Evolutionary conservation across 306 rosid species (phyloP), one percentile per base, ranked within the genome.

Genomic region (Acacia confusa): DNA sequence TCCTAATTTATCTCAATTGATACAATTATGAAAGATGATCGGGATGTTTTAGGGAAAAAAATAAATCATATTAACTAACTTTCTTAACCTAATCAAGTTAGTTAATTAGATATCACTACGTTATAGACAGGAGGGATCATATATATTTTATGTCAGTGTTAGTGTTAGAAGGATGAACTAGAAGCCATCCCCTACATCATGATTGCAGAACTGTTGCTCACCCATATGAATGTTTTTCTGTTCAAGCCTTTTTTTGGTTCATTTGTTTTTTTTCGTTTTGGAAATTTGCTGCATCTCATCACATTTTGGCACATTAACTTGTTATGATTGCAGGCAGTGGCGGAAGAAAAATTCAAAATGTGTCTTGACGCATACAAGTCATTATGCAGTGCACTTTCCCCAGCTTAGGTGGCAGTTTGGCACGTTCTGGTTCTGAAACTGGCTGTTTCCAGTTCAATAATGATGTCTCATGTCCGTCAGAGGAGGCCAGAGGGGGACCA

Each of bases 331-430:
- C 90, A 91, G 92, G 89, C 76, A 77, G 80, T 81, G 78, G 92
- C 90, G 17, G 88, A 80, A 78, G 92, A 89, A 83, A 91, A 86
- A 83, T 87, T 89, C 84, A 91, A 84, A 79, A 68, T 40, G 2
- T 88, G 92, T 82, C 83, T 83, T 12, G 76, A 60, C 77, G 91
- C 94, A 1, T 91, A 85, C 88, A 87, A 86, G 9, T 89, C 94
- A 14, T 74, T 90, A 81, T 86, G 89, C 82, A 58, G 73, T 25
- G 88, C 79, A 12, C 80, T 89, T 22, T 79, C 91, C 67, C 79
- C 88, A 1, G 83, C 88, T 19, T 86, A 75, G 43, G 61, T 44
- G 80, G 61, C 72, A 60, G 70, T 13, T 17, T 28, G 70, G 53
- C 79, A 79, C 25, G 74, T 34, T 34, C 72, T 68, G 79, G 82